phyloP scores from a whole-genome alignment of 371 early-diverging fungal species.

The Smittium culicis region DNA sequence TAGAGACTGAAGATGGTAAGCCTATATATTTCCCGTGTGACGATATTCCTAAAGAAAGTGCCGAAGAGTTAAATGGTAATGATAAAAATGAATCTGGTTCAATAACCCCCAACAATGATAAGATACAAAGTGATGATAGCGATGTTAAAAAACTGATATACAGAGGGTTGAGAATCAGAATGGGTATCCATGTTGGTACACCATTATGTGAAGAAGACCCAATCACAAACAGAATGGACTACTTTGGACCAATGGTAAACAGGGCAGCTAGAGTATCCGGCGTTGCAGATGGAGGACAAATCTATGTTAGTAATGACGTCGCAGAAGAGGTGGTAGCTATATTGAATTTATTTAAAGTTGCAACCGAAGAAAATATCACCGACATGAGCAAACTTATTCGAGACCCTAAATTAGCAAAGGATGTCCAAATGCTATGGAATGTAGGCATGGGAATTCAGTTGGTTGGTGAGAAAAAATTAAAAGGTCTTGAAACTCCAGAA shows the following conservation, averaged over 20 bases:
- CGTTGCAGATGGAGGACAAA: constrained; percentile 87
- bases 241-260: constrained; percentile 90
- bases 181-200: constrained; percentile 89
- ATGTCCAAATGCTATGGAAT: constrained; percentile 46
- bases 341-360: constrained; percentile 24
- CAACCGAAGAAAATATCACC: constrained; percentile 22
- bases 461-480: constrained; percentile 67
- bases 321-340: constrained; percentile 31
- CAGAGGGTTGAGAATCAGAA: constrained; percentile 78
- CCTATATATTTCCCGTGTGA: constrained; percentile 39
- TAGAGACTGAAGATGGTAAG: constrained; percentile 63
- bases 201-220: constrained; percentile 86
- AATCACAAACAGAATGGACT: constrained; percentile 86
- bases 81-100: constrained; percentile 25
- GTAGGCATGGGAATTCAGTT: constrained; percentile 55
- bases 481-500: constrained; percentile 82
- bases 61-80: constrained; percentile 39
- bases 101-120: constrained; percentile 16
- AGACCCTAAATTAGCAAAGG: constrained; percentile 35
- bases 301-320: constrained; percentile 38
- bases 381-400: constrained; percentile 30
- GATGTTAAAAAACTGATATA: constrained; percentile 44
- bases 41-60: background rate
- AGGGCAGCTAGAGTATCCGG: constrained; percentile 73
- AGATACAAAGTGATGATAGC: constrained; percentile 6